Percentiles rank a stretch among this genome's conserved stretches.
Conservation (phyloP, 176 grass and related monocot genomes). For the Leersia perrieri region DNA sequence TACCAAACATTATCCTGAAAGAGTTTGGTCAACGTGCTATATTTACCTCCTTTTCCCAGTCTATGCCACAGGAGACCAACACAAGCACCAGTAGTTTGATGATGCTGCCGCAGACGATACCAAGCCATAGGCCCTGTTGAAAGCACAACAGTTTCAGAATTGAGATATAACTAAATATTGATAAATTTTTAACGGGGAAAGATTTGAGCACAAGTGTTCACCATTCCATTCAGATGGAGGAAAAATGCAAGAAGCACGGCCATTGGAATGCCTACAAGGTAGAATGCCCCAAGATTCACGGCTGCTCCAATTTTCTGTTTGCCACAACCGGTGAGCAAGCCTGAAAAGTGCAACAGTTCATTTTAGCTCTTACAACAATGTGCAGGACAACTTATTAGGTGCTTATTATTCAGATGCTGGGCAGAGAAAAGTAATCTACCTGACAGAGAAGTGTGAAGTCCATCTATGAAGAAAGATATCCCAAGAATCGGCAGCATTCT, state of each 20-base stretch:
- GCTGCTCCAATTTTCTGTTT: slow-evolving; percentile 18
- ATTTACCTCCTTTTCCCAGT: slow-evolving; percentile 24
- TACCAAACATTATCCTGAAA: not conserved
- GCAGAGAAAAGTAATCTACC: not conserved
- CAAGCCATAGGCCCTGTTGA: slow-evolving; percentile 22
- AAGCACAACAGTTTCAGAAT: not conserved
- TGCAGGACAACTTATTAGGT: not conserved
- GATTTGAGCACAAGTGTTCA: not conserved
- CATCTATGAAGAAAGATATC: slow-evolving; percentile 28
- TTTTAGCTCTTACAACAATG: not conserved
- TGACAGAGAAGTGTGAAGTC: slow-evolving; percentile 28
- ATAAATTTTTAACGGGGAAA: not conserved
- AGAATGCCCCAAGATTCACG: slow-evolving; percentile 32
- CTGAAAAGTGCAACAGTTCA: not conserved
- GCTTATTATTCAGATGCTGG: not conserved
- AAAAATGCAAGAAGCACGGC: slow-evolving; percentile 20
- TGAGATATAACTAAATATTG: not conserved
- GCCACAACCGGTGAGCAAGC: slow-evolving; percentile 11
- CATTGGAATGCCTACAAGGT: slow-evolving; percentile 31
- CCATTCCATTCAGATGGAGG: slow-evolving; percentile 42
- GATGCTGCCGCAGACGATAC: slow-evolving; percentile 37
- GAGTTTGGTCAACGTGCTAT: not conserved
- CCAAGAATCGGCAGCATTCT: slow-evolving; percentile 33
- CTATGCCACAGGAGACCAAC: not conserved
- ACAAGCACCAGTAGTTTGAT: slow-evolving; percentile 6